Percentiles rank a stretch among this genome's conserved stretches.
Evolutionary conservation across 805 yeast genomes (phyloP).

Genomic region (Wickerhamiella dianesei): DNA sequence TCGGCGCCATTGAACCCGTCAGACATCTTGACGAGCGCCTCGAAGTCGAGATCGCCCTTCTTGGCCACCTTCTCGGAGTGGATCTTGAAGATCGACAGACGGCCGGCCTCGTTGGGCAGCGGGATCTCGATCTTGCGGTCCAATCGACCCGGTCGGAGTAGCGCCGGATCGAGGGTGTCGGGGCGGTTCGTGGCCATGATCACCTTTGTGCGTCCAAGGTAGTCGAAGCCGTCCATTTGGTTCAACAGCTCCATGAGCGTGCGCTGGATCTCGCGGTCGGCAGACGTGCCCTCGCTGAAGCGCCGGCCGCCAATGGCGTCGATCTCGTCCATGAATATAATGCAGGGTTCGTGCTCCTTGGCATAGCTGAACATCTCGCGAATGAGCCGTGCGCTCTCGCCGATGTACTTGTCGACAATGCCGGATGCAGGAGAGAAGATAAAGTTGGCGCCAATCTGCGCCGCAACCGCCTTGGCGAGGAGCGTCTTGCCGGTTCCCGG

Average conservation of each 20-base stretch:
- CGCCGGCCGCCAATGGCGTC: slow-evolving; percentile 99
- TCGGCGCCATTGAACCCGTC: slow-evolving; percentile 99
- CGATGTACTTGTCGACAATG: slow-evolving; percentile 94
- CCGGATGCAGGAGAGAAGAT: slow-evolving; percentile 98
- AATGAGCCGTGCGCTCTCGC: slow-evolving; percentile 91
- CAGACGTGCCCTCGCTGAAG: slow-evolving; percentile 94
- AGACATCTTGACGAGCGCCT: slow-evolving; percentile 94
- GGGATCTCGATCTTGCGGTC: slow-evolving; percentile 94
- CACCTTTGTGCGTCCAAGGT: slow-evolving; percentile 89
- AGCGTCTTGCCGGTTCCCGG: slow-evolving; percentile 98
- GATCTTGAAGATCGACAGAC: slow-evolving; percentile 86
- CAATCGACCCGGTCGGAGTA: slow-evolving; percentile 92
- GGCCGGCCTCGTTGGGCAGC: slow-evolving; percentile 89
- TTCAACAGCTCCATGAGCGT: slow-evolving; percentile 92
- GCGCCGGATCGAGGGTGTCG: slow-evolving; percentile 93
- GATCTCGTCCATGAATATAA: slow-evolving; percentile 95
- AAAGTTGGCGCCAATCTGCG: slow-evolving; percentile 95
- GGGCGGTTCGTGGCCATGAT: slow-evolving; percentile 99
- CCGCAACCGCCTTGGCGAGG: slow-evolving; percentile 95
- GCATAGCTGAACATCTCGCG: slow-evolving; percentile 98
- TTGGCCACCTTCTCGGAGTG: slow-evolving; percentile 76
- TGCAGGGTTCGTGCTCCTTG: slow-evolving; percentile 94
- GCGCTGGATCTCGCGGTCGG: slow-evolving; percentile 97
- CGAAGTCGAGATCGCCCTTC: slow-evolving; percentile 92
- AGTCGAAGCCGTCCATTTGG: slow-evolving; percentile 98